Evolutionary conservation across 495 filamentous ascomycete genomes (phyloP).

Genomic region (Cercophora samala): DNA sequence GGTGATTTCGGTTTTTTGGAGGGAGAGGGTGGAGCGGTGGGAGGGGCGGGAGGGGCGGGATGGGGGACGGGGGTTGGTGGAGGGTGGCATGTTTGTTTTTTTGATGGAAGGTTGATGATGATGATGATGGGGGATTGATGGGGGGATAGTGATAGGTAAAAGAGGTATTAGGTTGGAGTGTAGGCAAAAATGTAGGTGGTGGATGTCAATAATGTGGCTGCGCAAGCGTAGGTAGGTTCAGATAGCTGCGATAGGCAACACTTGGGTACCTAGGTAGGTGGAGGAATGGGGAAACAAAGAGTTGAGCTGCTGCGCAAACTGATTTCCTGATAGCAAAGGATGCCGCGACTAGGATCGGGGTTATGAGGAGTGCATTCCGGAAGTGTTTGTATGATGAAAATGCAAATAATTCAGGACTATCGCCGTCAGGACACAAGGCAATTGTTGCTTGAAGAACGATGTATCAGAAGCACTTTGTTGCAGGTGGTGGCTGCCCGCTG

Average conservation of each 20-base stretch:
- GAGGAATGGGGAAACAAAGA: neutral
- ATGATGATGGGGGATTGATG: neutral
- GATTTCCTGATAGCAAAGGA: neutral
- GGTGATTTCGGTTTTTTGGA: constrained; percentile 66
- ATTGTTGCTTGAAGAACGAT: neutral
- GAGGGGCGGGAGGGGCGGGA: constrained; percentile 34
- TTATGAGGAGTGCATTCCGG: neutral
- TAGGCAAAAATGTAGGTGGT: neutral
- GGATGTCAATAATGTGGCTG: neutral
- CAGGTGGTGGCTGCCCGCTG: neutral
- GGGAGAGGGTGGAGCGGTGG: constrained; percentile 55
- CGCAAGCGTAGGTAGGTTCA: neutral
- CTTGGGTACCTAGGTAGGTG: neutral
- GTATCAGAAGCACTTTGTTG: neutral
- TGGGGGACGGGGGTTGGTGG: constrained; percentile 27
- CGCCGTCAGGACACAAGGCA: neutral
- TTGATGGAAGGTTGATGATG: neutral
- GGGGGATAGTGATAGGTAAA: neutral
- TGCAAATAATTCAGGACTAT: neutral
- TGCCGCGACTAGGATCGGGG: neutral
- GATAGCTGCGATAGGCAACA: neutral
- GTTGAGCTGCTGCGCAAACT: neutral
- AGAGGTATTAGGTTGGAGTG: neutral
- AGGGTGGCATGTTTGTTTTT: constrained; percentile 18
- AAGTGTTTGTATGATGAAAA: neutral